Evolutionary conservation across 2,329 filamentous ascomycete species (phyloP).

Genomic region (Chrysosporium queenslandicum): DNA sequence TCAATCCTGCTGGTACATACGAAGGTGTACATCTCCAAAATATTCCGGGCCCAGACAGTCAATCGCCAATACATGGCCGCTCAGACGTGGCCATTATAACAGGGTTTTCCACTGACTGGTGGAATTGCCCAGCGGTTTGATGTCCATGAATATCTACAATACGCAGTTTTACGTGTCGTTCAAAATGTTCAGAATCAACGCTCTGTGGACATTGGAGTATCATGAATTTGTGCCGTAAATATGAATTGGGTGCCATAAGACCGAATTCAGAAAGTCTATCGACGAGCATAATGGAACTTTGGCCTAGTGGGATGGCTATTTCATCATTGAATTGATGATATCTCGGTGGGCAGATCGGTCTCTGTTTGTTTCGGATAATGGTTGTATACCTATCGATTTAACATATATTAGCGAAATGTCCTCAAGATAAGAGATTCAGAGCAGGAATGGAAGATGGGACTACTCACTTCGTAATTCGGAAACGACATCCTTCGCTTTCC

Average conservation of each 20-base stretch:
- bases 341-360: slow-evolving; percentile 81
- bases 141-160: too few species aligned
- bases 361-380: slow-evolving; percentile 71
- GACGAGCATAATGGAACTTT: not conserved
- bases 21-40: too few species aligned
- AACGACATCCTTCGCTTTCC: slow-evolving; percentile 97
- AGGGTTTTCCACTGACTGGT: too few species aligned
- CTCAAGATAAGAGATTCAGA: not conserved
- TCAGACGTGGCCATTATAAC: too few species aligned
- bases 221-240: too few species aligned
- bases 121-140: too few species aligned
- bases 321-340: slow-evolving; percentile 59
- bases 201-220: too few species aligned
- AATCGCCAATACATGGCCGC: too few species aligned
- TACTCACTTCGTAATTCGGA: slow-evolving; percentile 74
- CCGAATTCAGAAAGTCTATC: not conserved
- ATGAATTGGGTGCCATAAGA: not conserved
- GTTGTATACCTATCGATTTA: slow-evolving; percentile 49
- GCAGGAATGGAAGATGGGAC: not conserved
- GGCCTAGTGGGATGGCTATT: slow-evolving; percentile 19
- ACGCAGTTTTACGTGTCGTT: too few species aligned
- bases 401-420: slow-evolving; percentile 13
- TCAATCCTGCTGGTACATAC: too few species aligned
- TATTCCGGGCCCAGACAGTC: too few species aligned
- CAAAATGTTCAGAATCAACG: too few species aligned